A percentile compares a stretch with the other conserved stretches of the same genome.
phyloP scores from a whole-genome alignment of 2,329 filamentous ascomycete genomes.

The Ceratocystis smalleyi region DNA sequence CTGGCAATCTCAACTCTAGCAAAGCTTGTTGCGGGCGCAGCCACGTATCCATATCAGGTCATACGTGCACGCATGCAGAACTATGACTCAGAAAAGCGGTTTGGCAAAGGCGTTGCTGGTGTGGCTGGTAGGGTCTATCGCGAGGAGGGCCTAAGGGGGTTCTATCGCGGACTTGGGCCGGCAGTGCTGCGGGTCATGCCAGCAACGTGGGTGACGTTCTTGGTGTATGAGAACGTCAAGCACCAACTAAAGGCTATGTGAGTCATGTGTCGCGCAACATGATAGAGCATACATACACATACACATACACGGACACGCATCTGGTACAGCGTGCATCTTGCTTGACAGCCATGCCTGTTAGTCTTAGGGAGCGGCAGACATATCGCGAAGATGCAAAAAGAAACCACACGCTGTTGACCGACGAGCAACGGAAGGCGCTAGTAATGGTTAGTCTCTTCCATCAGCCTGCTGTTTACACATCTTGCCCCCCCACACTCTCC shows the following conservation, averaged over 20 bases:
- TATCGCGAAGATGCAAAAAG: conserved; percentile 28
- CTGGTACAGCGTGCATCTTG: neutral
- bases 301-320: neutral
- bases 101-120: conserved; percentile 54
- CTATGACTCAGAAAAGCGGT: conserved; percentile 62
- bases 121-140: conserved; percentile 59
- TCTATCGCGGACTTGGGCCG: conserved; percentile 81
- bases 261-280: neutral
- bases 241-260: conserved; percentile 40
- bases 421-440: conserved; percentile 23
- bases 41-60: conserved; percentile 92
- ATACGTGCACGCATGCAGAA: conserved; percentile 77
- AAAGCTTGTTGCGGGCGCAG: conserved; percentile 77
- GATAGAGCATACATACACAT: neutral
- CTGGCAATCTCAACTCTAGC: conserved; percentile 64
- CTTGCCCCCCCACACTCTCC: neutral
- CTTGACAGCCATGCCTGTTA: conserved; percentile 22
- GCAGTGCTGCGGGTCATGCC: conserved; percentile 85
- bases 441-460: conserved; percentile 16
- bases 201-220: conserved; percentile 88
- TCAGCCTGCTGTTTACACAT: neutral
- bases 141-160: conserved; percentile 66
- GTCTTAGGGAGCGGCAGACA: conserved; percentile 24
- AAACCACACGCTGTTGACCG: conserved; percentile 24
- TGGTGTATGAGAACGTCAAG: conserved; percentile 92